A percentile compares a stretch with the other conserved stretches of the same genome.
phyloP scores from a whole-genome alignment of 148 eudicot species.

The Linanthus parryae region DNA sequence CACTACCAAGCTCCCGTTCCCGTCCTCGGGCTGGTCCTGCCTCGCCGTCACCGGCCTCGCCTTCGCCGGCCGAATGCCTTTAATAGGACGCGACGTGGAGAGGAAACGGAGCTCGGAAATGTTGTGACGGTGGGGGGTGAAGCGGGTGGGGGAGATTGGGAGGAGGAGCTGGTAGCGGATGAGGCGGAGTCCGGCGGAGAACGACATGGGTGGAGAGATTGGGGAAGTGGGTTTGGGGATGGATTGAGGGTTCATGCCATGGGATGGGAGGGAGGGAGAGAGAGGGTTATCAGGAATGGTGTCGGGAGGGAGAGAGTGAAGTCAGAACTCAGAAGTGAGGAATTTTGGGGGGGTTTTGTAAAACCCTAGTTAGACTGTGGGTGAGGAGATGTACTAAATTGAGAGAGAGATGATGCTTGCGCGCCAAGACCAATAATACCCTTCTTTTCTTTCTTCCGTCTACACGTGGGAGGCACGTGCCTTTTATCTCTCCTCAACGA shows the following conservation, averaged over 20 bases:
- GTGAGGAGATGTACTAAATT: too few species aligned
- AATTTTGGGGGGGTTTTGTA: too few species aligned
- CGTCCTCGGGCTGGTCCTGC: constrained; percentile 16
- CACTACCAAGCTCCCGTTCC: constrained; percentile 18
- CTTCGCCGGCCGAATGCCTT: not conserved
- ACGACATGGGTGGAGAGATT: constrained; percentile 27
- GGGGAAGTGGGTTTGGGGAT: not conserved
- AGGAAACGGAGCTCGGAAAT: constrained; percentile 40
- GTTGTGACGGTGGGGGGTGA: constrained; percentile 7
- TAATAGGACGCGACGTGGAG: constrained; percentile 19
- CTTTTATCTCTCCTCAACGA: too few species aligned
- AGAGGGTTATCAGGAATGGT: not conserved
- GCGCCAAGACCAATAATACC: too few species aligned
- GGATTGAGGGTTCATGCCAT: constrained; percentile 21
- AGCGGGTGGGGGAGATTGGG: constrained; percentile 11
- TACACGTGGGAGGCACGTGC: too few species aligned
- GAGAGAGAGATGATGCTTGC: too few species aligned
- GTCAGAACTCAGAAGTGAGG: too few species aligned
- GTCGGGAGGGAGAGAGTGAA: too few species aligned
- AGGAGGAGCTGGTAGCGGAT: constrained; percentile 27
- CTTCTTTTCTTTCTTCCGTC: too few species aligned
- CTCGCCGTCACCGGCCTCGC: constrained; percentile 16
- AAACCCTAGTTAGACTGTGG: too few species aligned
- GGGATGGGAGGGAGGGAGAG: constrained; percentile 4
- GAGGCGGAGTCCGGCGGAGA: constrained; percentile 35